Percentiles rank a stretch among this genome's conserved stretches.
Conservation (phyloP, 1,284 basidiomycete genomes). For the Pseudozyma sp. region DNA sequence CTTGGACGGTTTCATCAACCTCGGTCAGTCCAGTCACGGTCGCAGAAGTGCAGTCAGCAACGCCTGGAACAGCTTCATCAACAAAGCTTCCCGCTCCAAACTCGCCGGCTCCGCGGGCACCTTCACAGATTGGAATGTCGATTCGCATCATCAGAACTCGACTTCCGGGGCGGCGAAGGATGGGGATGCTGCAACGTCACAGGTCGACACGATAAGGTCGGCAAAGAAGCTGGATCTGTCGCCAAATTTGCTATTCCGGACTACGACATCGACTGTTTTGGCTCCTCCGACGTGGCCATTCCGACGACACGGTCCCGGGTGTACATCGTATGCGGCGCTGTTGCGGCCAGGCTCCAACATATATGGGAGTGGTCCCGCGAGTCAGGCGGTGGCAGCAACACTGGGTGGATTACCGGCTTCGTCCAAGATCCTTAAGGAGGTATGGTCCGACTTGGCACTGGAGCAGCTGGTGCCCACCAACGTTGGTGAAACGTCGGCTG, state of each 20-base stretch:
- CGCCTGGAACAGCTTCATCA: conserved; percentile 41
- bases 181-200: background rate
- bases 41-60: conserved; percentile 30
- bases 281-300: conserved; percentile 56
- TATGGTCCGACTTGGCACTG: conserved; percentile 61
- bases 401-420: conserved; percentile 34
- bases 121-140: conserved; percentile 9
- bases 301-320: conserved; percentile 49
- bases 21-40: conserved; percentile 37
- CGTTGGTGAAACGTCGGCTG: conserved; percentile 29
- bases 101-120: conserved; percentile 32
- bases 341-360: conserved; percentile 43
- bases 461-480: conserved; percentile 48
- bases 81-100: conserved; percentile 41
- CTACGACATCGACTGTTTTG: conserved; percentile 28
- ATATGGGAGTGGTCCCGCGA: conserved; percentile 37
- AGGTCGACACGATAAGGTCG: conserved; percentile 8
- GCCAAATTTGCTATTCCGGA: conserved; percentile 35
- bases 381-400: conserved; percentile 39
- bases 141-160: conserved; percentile 5
- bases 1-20: conserved; percentile 25
- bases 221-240: conserved; percentile 38
- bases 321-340: conserved; percentile 50
- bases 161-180: background rate
- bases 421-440: conserved; percentile 33